A percentile compares a stretch with the other conserved stretches of the same genome.
Evolutionary conservation across 2,329 filamentous ascomycete genomes (phyloP).

Genomic region (Magnaporthiopsis incrustans): DNA sequence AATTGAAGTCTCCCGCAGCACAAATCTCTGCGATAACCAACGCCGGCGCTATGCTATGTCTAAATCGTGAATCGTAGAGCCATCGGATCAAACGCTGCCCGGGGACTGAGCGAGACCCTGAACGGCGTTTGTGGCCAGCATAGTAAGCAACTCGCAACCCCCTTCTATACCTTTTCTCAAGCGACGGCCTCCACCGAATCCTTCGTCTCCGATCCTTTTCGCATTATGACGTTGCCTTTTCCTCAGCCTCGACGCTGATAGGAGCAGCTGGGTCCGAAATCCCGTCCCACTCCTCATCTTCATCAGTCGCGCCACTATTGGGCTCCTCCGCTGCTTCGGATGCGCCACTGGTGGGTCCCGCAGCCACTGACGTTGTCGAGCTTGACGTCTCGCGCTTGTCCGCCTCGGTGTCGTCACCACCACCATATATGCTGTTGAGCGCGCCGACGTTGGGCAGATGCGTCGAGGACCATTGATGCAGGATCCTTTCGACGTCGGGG

Average conservation of each 20-base stretch:
- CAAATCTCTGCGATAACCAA: not conserved
- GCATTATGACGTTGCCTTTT: not conserved
- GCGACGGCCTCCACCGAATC: not conserved
- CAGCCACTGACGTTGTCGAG: constrained; percentile 2
- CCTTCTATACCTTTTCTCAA: not conserved
- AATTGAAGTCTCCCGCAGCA: not conserved
- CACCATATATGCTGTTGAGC: constrained; percentile 9
- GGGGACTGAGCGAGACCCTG: not conserved
- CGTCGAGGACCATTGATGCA: constrained; percentile 27
- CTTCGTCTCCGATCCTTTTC: not conserved
- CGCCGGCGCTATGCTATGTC: not conserved
- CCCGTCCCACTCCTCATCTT: constrained; percentile 3
- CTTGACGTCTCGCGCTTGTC: constrained; percentile 10
- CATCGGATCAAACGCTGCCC: not conserved
- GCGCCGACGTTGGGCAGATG: constrained; percentile 9
- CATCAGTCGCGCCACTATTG: not conserved
- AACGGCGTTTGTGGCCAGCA: not conserved
- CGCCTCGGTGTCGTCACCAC: constrained; percentile 13
- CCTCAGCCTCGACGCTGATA: not conserved
- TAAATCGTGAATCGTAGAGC: not conserved
- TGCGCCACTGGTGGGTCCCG: not conserved
- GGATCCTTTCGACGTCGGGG: constrained; percentile 56
- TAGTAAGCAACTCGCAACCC: not conserved
- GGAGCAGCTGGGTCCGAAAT: constrained; percentile 1
- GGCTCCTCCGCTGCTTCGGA: not conserved